These are phyloP conservation scores for Crucihimalaya himalaica DNA, from an alignment of 345 rosid genomes.

Conservation along the genomic window DNA sequence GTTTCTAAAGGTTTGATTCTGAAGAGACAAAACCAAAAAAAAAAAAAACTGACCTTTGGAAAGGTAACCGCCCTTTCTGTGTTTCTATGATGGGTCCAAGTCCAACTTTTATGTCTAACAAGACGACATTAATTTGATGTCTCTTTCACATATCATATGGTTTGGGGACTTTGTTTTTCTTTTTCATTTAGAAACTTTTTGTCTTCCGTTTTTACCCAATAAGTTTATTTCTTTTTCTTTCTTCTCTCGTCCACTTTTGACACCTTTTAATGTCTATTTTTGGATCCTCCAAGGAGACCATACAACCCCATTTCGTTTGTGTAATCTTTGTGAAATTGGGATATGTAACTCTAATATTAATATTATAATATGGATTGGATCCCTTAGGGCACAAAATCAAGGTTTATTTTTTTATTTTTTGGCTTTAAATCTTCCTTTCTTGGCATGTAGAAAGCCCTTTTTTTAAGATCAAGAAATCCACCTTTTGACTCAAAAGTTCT, in stretches of 20 bases:
- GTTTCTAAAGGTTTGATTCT: background rate
- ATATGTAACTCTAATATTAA: constrained; percentile 9
- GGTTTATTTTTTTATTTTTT: background rate
- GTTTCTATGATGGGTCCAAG: constrained; percentile 43
- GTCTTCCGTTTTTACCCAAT: constrained; percentile 41
- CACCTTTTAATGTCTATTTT: constrained; percentile 54
- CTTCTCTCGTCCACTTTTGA: constrained; percentile 31
- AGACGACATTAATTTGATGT: constrained; percentile 45
- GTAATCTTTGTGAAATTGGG: constrained; percentile 22
- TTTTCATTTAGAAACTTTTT: constrained; percentile 36
- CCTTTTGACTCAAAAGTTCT: constrained; percentile 48
- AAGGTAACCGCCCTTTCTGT: constrained; percentile 45
- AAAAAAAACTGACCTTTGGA: constrained; percentile 34
- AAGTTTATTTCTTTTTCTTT: constrained; percentile 17
- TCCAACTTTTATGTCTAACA: constrained; percentile 43
- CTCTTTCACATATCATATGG: constrained; percentile 43
- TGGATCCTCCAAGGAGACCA: constrained; percentile 40
- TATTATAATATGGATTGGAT: constrained; percentile 16
- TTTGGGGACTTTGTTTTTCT: constrained; percentile 29
- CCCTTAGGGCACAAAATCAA: constrained; percentile 7
- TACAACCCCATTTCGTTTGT: constrained; percentile 25
- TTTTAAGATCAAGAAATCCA: constrained; percentile 32
- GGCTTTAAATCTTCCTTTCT: constrained; percentile 45
- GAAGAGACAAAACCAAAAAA: constrained; percentile 3
- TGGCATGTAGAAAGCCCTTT: constrained; percentile 44